Evolutionary conservation across 208 protist genomes (phyloP), one percentile per base, ranked within the genome.

Genomic region (Porcisia deanei): DNA sequence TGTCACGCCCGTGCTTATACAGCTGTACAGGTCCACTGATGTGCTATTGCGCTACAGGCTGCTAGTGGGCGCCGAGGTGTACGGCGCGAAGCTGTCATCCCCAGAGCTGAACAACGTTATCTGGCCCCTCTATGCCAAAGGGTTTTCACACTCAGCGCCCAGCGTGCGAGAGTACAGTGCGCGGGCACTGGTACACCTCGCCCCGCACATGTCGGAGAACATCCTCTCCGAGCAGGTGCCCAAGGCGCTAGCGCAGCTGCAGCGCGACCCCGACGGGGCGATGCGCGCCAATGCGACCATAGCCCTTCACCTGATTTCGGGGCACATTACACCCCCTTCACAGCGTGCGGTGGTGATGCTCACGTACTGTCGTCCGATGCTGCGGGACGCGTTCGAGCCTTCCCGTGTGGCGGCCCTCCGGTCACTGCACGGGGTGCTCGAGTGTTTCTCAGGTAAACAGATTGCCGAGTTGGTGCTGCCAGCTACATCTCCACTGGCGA

Each of bases 231-330:
- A 96, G 22, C 88, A 95, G 43, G 76, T 87, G n/a, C 79, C 81
- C 16, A 82, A 74, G 52, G 80, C 82, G 18, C 67, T 98, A 55
- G 60, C 70, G 18, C 64, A 75, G 63, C 77, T 97, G 59, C 95
- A 98, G 86, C 81, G 83, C 43, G 91, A 97, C 64, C 47, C 54
- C 55, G 92, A 96, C 63, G 87, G 85, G 3, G 80, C 89, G 5
- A 89, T 98, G 60, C 88, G 95, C 67, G 91, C 95, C 55, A 98
- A 98, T 78, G 92, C 95, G 18, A 95, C 93, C 9, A 94, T 98
- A 76, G 87, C 87, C 18, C 75, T 97, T 47, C 89, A 91, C 65
- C 73, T 93, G 20, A 82, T 98, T 25, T 76, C 85, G 7, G 75
- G 84, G 2, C 67, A 79, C 66, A 83, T 97, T 58, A 77, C 54